Conservation (phyloP, 225 moss, liverwort and hornwort species). For the Polytrichum commune region DNA sequence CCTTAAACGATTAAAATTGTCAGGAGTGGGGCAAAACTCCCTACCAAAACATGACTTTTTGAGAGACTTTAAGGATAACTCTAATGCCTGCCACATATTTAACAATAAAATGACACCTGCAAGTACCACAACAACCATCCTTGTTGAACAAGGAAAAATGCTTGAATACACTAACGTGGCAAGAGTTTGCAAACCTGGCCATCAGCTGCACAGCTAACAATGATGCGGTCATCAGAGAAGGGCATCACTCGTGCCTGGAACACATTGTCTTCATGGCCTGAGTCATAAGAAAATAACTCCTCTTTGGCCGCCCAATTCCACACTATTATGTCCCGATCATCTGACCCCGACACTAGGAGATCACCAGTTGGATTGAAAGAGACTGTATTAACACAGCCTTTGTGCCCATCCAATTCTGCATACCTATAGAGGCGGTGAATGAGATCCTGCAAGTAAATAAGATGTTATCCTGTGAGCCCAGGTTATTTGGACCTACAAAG, state of each 20-base stretch:
- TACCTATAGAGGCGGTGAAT: conserved; percentile 62
- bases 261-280: conserved; percentile 61
- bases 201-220: conserved; percentile 76
- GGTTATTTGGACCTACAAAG: background rate
- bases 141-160: too few relatives aligned
- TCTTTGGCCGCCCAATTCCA: conserved; percentile 89
- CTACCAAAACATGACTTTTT: too few relatives aligned
- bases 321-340: conserved; percentile 75
- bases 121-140: too few relatives aligned
- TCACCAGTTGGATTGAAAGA: conserved; percentile 81
- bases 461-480: background rate
- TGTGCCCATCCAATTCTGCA: conserved; percentile 64
- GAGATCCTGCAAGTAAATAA: conserved; percentile 59
- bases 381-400: conserved; percentile 79
- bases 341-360: conserved; percentile 83
- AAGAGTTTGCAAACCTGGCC: conserved; percentile 41
- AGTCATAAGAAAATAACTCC: conserved; percentile 54
- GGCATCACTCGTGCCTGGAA: conserved; percentile 65
- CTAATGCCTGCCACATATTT: too few relatives aligned
- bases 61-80: too few relatives aligned
- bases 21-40: too few relatives aligned
- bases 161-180: background rate
- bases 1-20: too few relatives aligned
- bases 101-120: too few relatives aligned
- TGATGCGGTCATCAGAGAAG: conserved; percentile 76